Evolutionary conservation across 169 alveolate species (phyloP).

Genomic region (Cryptosporidium andersoni): DNA sequence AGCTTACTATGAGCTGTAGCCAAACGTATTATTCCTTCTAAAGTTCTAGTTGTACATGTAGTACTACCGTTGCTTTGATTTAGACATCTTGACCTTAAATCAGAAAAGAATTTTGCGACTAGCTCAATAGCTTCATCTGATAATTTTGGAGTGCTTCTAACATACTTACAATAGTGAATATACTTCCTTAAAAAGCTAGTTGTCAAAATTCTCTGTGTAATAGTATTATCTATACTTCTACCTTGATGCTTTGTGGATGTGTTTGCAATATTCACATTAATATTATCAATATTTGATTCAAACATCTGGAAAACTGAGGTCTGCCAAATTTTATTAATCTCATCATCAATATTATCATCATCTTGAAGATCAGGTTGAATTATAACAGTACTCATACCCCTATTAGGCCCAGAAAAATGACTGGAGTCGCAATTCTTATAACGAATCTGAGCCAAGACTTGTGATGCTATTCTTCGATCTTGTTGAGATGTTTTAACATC

Average conservation of each 20-base stretch:
- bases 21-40: conserved; percentile 88
- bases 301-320: conserved; percentile 7
- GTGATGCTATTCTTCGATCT: conserved; percentile 57
- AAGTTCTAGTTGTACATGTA: conserved; percentile 77
- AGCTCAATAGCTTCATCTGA: conserved; percentile 83
- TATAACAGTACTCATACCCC: conserved; percentile 12
- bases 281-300: background rate
- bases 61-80: conserved; percentile 37
- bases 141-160: conserved; percentile 77
- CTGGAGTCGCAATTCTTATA: conserved; percentile 4
- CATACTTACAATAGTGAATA: conserved; percentile 66
- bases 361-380: conserved; percentile 61
- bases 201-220: conserved; percentile 12
- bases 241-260: conserved; percentile 1
- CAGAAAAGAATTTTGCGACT: conserved; percentile 79
- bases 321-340: conserved; percentile 72
- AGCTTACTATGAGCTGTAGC: conserved; percentile 88
- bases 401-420: background rate
- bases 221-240: conserved; percentile 16
- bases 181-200: conserved; percentile 62
- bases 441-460: conserved; percentile 61
- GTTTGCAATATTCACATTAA: conserved; percentile 9
- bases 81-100: conserved; percentile 75
- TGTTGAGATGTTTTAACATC: conserved; percentile 58
- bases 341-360: conserved; percentile 32